These are phyloP conservation scores for Trichosanthes cucumerina DNA, from an alignment of 306 rosid genomes.

Conservation along the genomic window DNA sequence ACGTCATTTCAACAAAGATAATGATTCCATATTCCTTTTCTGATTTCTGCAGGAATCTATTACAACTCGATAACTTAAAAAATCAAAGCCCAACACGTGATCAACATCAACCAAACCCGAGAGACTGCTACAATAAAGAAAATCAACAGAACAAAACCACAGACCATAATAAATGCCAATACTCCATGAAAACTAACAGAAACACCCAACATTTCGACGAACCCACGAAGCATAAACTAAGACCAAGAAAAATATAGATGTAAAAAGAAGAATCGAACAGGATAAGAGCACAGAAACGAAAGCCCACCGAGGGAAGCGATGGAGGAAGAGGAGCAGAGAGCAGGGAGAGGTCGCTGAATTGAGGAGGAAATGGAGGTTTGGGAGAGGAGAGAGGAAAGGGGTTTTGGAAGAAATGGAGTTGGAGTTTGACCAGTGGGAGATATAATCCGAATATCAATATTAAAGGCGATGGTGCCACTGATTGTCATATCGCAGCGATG, in stretches of 20 bases:
- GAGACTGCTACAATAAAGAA: background rate
- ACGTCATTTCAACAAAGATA: background rate
- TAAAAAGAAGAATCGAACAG: background rate
- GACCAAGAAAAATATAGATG: background rate
- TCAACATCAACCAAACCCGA: background rate
- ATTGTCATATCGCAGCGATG: slow-evolving; percentile 7
- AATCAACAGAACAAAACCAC: background rate
- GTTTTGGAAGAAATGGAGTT: background rate
- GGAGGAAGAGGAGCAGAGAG: background rate
- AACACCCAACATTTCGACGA: background rate
- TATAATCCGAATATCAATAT: slow-evolving; percentile 3
- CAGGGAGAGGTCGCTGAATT: background rate
- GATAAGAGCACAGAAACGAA: background rate
- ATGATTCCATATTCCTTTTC: background rate
- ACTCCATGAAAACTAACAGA: background rate
- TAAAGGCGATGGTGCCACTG: slow-evolving; percentile 10
- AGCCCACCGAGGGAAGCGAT: background rate
- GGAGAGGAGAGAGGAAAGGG: background rate
- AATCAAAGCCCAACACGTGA: background rate
- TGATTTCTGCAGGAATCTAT: background rate
- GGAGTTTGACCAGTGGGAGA: background rate
- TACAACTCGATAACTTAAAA: background rate
- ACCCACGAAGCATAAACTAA: background rate
- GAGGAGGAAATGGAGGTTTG: background rate
- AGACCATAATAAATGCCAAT: background rate